phyloP scores from a whole-genome alignment of 2,329 filamentous ascomycete species.

The Botrytis fragariae region DNA sequence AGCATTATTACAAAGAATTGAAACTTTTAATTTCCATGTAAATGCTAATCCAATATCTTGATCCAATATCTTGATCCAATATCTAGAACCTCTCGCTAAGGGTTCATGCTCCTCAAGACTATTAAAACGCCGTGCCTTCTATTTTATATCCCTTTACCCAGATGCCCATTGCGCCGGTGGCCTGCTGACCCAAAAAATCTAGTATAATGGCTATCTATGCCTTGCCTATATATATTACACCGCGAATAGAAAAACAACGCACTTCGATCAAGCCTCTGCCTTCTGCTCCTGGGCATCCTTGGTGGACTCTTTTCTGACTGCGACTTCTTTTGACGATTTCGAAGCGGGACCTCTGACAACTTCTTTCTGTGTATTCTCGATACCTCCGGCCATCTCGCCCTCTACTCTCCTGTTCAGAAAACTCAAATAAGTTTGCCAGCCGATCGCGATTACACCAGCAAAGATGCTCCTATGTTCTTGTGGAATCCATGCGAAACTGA shows the following conservation, averaged over 20 bases:
- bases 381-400: conserved; percentile 41
- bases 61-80: background rate
- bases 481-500: conserved; percentile 81
- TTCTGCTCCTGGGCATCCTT: conserved; percentile 7
- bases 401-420: conserved; percentile 75
- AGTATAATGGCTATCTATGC: conserved; percentile 1
- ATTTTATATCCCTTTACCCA: background rate
- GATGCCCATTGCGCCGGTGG: background rate
- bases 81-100: background rate
- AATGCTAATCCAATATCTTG: background rate
- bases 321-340: background rate
- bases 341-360: too few species aligned
- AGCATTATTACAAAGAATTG: too few species aligned
- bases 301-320: background rate
- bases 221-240: background rate
- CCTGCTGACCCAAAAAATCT: background rate
- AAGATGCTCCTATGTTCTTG: conserved; percentile 80
- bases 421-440: conserved; percentile 90
- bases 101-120: background rate
- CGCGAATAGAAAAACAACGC: background rate
- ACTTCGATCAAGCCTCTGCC: background rate
- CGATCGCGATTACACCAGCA: conserved; percentile 73
- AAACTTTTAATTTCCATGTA: background rate
- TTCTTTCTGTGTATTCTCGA: background rate
- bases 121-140: conserved; percentile 1